These are phyloP conservation scores for Glycine tomentella DNA, from an alignment of 306 rosid species.

Conservation along the genomic window DNA sequence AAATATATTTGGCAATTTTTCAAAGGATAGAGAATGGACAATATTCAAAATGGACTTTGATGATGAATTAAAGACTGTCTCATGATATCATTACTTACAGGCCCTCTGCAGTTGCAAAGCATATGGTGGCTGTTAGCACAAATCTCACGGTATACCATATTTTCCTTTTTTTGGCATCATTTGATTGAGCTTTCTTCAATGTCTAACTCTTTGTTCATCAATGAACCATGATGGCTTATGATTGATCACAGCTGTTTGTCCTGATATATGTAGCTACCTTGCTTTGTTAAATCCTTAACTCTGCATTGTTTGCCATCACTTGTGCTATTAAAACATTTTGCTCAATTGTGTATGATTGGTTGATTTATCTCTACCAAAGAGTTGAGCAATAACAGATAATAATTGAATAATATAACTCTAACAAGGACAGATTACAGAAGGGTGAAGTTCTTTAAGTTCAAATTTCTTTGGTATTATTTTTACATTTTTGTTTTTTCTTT, in stretches of 20 bases:
- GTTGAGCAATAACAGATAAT: neutral
- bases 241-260: neutral
- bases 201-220: neutral
- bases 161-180: constrained; percentile 2
- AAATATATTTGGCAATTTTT: constrained; percentile 1
- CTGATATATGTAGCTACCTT: neutral
- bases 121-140: constrained; percentile 92
- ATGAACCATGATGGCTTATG: neutral
- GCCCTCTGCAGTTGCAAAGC: constrained; percentile 84
- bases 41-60: constrained; percentile 21
- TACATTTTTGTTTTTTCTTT: neutral
- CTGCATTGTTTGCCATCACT: neutral
- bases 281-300: neutral
- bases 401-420: neutral
- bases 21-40: constrained; percentile 9
- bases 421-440: neutral
- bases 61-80: constrained; percentile 25
- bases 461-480: neutral
- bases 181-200: neutral
- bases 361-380: neutral
- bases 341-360: neutral
- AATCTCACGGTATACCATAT: constrained; percentile 64
- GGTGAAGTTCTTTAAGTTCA: neutral
- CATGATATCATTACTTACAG: constrained; percentile 50
- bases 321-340: neutral